These are phyloP conservation scores for Wickerhamomyces ciferrii DNA, from an alignment of 805 yeast species.

Conservation along the genomic window DNA sequence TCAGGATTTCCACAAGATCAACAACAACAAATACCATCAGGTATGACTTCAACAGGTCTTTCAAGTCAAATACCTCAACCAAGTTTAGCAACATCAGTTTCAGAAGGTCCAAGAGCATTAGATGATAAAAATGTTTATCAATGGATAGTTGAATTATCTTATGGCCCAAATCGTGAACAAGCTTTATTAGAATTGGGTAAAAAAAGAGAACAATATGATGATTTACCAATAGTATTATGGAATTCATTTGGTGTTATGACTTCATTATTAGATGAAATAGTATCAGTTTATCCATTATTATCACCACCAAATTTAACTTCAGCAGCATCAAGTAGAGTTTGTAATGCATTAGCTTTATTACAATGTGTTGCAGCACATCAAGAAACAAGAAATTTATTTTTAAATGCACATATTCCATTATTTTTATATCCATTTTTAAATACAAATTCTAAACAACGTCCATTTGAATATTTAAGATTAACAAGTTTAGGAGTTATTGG, in stretches of 20 bases:
- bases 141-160: constrained; percentile 86
- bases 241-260: constrained; percentile 97
- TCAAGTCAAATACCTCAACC: constrained; percentile 2
- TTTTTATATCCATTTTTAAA: constrained; percentile 91
- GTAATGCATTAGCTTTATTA: constrained; percentile 89
- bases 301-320: constrained; percentile 85
- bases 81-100: not conserved
- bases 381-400: constrained; percentile 79
- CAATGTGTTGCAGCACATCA: constrained; percentile 97
- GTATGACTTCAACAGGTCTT: not conserved
- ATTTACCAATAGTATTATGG: constrained; percentile 90
- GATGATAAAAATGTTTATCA: constrained; percentile 81
- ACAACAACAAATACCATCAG: constrained; percentile 5
- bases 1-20: not conserved
- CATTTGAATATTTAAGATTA: constrained; percentile 88
- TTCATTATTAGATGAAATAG: constrained; percentile 80
- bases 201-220: constrained; percentile 92
- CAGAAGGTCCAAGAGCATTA: constrained; percentile 34
- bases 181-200: constrained; percentile 90
- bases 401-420: constrained; percentile 87
- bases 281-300: constrained; percentile 82
- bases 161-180: constrained; percentile 89
- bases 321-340: constrained; percentile 85
- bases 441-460: constrained; percentile 85
- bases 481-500: constrained; percentile 97